phyloP scores from a whole-genome alignment of 1,284 basidiomycete species.

The Cystobasidiaceae sp. region DNA sequence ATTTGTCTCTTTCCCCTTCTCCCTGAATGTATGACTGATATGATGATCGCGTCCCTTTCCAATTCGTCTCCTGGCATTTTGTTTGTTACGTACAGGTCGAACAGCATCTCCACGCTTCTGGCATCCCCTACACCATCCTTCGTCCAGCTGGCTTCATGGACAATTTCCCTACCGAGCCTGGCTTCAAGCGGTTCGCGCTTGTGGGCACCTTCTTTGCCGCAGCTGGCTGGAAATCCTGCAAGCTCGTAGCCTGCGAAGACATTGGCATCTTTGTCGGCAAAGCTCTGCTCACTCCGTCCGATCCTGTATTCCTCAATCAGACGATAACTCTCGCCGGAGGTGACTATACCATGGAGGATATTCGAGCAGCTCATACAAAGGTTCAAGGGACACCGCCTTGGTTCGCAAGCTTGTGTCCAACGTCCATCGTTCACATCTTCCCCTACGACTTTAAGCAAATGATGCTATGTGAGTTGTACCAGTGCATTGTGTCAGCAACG shows the following conservation, averaged over 20 bases:
- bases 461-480: conserved; percentile 5
- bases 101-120: conserved; percentile 9
- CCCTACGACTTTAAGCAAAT: conserved; percentile 22
- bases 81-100: conserved; percentile 7
- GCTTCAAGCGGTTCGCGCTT: background rate
- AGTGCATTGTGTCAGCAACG: background rate
- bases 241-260: conserved; percentile 10
- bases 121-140: conserved; percentile 22
- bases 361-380: background rate
- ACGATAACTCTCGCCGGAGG: background rate
- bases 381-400: conserved; percentile 1
- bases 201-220: conserved; percentile 4
- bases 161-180: conserved; percentile 2
- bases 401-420: background rate
- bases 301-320: background rate
- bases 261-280: conserved; percentile 10
- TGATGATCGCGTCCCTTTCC: no score
- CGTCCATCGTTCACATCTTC: background rate
- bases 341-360: background rate
- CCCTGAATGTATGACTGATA: background rate
- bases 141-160: conserved; percentile 21
- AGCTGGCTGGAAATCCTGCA: background rate
- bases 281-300: background rate
- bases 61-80: background rate
- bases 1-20: background rate